Base-by-base conservation (phyloP, 371 early-diverging fungal genomes). In the Conidiobolus incongruus region DNA sequence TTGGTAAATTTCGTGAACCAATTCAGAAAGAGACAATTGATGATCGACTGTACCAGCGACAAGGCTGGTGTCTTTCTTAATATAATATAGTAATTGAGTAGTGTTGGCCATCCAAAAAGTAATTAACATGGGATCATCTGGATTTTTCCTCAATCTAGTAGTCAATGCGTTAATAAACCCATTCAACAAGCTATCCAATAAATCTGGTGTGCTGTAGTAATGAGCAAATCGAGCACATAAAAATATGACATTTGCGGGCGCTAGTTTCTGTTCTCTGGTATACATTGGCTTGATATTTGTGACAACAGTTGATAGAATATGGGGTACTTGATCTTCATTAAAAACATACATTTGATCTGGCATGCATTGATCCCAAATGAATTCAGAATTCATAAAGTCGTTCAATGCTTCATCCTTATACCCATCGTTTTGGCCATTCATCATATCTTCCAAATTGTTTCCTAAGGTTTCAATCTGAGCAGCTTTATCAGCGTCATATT, bases 271-370 rank as follows among this genome's bases (percentile, higher is more conserved):
- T 35, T 69, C 59, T 8, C 57, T 59, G 19, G 71, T 56, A 12
- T 55, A 47, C 1, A 60, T 46, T 2, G 79, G 77, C 24, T 63
- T 68, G 40, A 79, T 68, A n/a, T 68, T 52, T 22, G 61, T 66
- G 36, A 85, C 66, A 5, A 78, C 59, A 0, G 73, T 70, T 37
- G 77, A 60, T 22, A 91, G 56, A 19, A 91, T 72, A 37, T 65
- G 68, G 2, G 68, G 62, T 32, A 87, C 58, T 19, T 77, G 64
- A 35, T 65, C 61, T 29, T 63, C 63, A 19, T 73, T 69, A 55
- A 90, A 82, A 15, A 88, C 92, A 63, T 86, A 76, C 88, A 88
- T 87, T 57, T 85, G 88, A 57, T 83, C 79, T 10, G 72, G 74
- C 35, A 63, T 59, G 55, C 85, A 79, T 37, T 56, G 67, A 44